These are phyloP conservation scores for Xylaria sp. DNA, from an alignment of 2,329 filamentous ascomycete species.

Conservation along the genomic window DNA sequence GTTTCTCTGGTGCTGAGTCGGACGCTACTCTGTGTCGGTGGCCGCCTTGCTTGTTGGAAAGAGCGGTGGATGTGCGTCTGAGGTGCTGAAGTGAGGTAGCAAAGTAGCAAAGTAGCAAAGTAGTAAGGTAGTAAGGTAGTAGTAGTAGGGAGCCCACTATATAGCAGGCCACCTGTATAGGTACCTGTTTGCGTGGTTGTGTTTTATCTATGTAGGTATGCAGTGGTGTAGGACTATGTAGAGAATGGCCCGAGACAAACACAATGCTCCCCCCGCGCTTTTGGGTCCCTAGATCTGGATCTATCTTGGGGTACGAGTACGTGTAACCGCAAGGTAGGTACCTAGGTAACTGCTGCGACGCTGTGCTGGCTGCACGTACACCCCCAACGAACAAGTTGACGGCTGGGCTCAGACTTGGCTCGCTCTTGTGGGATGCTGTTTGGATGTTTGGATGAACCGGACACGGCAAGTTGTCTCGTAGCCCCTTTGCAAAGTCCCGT, in stretches of 20 bases:
- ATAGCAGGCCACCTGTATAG: background rate
- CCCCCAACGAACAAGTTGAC: slow-evolving; percentile 28
- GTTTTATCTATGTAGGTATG: background rate
- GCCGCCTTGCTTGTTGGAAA: slow-evolving; percentile 40
- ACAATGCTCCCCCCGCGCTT: slow-evolving; percentile 31
- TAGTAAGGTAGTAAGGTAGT: background rate
- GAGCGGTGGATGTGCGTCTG: slow-evolving; percentile 42
- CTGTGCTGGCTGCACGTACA: slow-evolving; percentile 19
- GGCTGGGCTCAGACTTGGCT: slow-evolving; percentile 34
- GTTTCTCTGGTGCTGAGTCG: slow-evolving; percentile 23
- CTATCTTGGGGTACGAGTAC: slow-evolving; percentile 29
- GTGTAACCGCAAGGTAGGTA: slow-evolving; percentile 14
- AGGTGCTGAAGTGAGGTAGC: background rate
- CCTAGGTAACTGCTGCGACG: slow-evolving; percentile 10
- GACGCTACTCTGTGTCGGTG: slow-evolving; percentile 29
- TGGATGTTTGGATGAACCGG: slow-evolving; percentile 34
- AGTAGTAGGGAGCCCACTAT: slow-evolving; percentile 10
- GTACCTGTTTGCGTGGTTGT: slow-evolving; percentile 19
- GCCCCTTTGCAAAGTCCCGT: slow-evolving; percentile 34
- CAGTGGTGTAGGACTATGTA: slow-evolving; percentile 13
- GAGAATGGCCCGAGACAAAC: slow-evolving; percentile 30
- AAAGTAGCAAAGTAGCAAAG: too few relatives aligned
- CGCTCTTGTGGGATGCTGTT: slow-evolving; percentile 14
- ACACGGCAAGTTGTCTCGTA: slow-evolving; percentile 23
- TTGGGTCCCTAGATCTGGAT: slow-evolving; percentile 31